A percentile compares a stretch with the other conserved stretches of the same genome.
These are phyloP conservation scores for Pyracantha coccinea DNA, from an alignment of 331 rosid species.

Conservation along the genomic window DNA sequence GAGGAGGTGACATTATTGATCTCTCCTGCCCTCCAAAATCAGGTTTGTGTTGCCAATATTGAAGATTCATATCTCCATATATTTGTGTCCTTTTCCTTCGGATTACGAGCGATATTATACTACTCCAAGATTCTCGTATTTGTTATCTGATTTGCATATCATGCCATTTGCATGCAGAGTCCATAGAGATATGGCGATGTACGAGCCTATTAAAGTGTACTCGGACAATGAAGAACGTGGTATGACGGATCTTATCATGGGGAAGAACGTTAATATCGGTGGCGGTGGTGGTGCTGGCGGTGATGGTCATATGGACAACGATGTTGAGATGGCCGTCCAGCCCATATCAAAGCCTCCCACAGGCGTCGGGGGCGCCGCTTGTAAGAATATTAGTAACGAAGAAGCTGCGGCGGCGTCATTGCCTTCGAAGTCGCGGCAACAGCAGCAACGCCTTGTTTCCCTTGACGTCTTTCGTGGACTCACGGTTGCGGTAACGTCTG, in stretches of 20 bases:
- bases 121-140: too few relatives aligned
- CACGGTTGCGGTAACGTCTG: slow-evolving; percentile 69
- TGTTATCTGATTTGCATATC: too few relatives aligned
- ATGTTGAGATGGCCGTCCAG: slow-evolving; percentile 61
- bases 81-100: background rate
- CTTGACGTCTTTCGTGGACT: slow-evolving; percentile 96
- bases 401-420: background rate
- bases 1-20: background rate
- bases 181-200: slow-evolving; percentile 40
- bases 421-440: slow-evolving; percentile 1
- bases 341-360: slow-evolving; percentile 26
- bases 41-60: background rate
- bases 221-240: slow-evolving; percentile 29
- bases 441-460: slow-evolving; percentile 54
- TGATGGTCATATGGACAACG: background rate
- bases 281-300: background rate
- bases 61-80: background rate
- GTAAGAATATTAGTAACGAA: background rate
- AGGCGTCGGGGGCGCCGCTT: background rate
- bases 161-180: too few relatives aligned
- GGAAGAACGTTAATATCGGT: background rate
- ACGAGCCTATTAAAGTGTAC: slow-evolving; percentile 50
- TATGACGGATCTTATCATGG: background rate
- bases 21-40: background rate
- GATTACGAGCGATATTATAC: too few relatives aligned